Conservation (phyloP, 768 basidiomycete species). For the Mycena venus region DNA sequence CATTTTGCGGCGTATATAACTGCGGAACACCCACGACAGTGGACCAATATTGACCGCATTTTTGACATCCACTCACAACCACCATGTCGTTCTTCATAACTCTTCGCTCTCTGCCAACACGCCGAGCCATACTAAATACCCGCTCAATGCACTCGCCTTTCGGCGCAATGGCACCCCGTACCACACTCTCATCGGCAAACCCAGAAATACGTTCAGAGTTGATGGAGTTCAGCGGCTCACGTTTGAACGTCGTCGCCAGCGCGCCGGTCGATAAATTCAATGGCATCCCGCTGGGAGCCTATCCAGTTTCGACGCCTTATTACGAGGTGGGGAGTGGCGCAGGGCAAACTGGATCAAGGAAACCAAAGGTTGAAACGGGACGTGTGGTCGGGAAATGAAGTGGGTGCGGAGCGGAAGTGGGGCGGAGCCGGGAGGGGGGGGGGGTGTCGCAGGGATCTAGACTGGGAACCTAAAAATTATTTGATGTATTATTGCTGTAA, state of each 20-base stretch:
- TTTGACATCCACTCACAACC: background rate
- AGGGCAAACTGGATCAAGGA: background rate
- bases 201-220: background rate
- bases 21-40: background rate
- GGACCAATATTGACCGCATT: too few species aligned
- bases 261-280: slow-evolving; percentile 21
- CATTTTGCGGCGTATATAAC: slow-evolving; percentile 16
- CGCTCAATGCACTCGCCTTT: slow-evolving; percentile 31
- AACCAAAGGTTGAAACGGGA: background rate
- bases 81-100: slow-evolving; percentile 6
- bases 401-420: background rate
- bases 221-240: background rate
- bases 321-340: background rate
- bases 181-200: background rate
- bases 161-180: slow-evolving; percentile 21
- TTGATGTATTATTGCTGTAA: slow-evolving; percentile 19
- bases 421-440: background rate
- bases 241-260: slow-evolving; percentile 30
- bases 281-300: slow-evolving; percentile 33
- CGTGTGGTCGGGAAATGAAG: background rate
- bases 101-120: slow-evolving; percentile 26
- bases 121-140: slow-evolving; percentile 15
- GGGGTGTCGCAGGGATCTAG: background rate
- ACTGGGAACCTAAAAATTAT: background rate
- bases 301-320: slow-evolving; percentile 27